Evolutionary conservation across 495 filamentous ascomycete genomes (phyloP).

Genomic region (Neurospora hispaniola): DNA sequence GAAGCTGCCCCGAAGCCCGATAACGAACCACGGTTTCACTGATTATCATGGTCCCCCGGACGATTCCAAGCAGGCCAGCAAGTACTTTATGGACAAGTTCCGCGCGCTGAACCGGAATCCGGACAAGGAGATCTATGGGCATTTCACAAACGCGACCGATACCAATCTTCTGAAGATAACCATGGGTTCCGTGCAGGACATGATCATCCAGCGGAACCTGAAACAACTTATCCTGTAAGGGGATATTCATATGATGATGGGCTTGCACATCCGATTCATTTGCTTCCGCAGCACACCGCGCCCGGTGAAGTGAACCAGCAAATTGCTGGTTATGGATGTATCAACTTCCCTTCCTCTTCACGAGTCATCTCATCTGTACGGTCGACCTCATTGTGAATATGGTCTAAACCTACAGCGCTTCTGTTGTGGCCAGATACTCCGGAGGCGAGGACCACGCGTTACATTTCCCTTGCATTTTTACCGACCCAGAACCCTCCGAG

Average conservation of each 20-base stretch:
- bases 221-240: conserved; percentile 86
- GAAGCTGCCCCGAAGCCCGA: conserved; percentile 70
- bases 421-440: background rate
- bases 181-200: conserved; percentile 95
- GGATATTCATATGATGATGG: background rate
- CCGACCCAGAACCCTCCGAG: background rate
- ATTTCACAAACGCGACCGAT: conserved; percentile 91
- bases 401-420: background rate
- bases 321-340: background rate
- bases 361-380: background rate
- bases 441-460: background rate
- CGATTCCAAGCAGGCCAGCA: conserved; percentile 52
- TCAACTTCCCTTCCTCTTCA: background rate
- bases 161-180: conserved; percentile 94
- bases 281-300: background rate
- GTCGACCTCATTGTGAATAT: background rate
- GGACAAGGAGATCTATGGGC: conserved; percentile 82
- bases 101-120: conserved; percentile 74
- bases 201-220: conserved; percentile 98
- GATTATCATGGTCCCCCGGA: conserved; percentile 58
- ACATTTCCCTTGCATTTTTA: background rate
- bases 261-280: background rate
- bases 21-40: conserved; percentile 79
- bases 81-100: conserved; percentile 89
- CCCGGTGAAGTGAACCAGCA: background rate